These are phyloP conservation scores for Phytophthora fragariae DNA, from an alignment of 352 stramenopile species.

Conservation along the genomic window DNA sequence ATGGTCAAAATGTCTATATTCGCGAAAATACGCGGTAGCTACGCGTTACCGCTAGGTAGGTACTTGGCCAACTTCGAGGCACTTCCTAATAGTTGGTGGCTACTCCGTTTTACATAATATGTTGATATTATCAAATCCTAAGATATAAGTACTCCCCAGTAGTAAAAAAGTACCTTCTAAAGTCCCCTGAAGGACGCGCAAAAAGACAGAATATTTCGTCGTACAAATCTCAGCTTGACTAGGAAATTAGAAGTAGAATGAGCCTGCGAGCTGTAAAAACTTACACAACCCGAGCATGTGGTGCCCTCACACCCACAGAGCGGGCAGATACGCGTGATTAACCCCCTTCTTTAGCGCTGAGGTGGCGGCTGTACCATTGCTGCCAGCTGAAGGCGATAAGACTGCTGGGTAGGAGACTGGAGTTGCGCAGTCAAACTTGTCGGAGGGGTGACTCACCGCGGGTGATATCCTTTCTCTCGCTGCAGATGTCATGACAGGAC, in stretches of 20 bases:
- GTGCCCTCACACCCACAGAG: background rate
- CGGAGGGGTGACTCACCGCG: background rate
- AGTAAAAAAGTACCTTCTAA: no score
- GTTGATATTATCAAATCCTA: no score
- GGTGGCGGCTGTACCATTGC: background rate
- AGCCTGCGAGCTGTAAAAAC: background rate
- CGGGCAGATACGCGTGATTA: no score
- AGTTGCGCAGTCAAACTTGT: conserved; percentile 13
- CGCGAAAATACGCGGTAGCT: no score
- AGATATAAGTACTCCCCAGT: no score
- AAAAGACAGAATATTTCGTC: no score
- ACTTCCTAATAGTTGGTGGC: no score
- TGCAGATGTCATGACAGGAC: conserved; percentile 14
- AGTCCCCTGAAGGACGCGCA: no score
- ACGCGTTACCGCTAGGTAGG: no score
- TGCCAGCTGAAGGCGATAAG: conserved; percentile 11
- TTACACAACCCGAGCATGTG: background rate
- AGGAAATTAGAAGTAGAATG: background rate
- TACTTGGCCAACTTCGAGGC: no score
- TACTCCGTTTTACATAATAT: no score
- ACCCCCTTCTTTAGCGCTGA: conserved; percentile 3
- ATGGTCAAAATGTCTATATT: no score
- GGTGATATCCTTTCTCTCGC: background rate
- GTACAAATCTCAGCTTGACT: background rate
- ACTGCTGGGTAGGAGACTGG: background rate